Conservation (phyloP, 257 asterid genomes). For the Penstemon davidsonii region DNA sequence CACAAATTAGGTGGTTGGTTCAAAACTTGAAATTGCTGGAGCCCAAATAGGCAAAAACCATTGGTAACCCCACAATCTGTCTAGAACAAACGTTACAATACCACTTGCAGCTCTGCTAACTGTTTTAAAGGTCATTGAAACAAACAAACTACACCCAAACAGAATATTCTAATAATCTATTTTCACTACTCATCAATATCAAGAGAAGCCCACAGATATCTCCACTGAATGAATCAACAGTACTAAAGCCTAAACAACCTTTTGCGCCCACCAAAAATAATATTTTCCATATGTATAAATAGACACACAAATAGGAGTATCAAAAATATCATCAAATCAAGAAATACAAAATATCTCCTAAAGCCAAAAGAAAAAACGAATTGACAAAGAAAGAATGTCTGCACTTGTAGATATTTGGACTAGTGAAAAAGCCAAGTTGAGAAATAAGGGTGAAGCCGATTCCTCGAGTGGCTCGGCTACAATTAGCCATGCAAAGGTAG, state of each 20-base stretch:
- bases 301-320: not conserved
- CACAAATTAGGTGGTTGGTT: too few species aligned
- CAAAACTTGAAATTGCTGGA: not conserved
- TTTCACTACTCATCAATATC: not conserved
- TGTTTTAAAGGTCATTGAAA: not conserved
- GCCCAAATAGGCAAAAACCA: not conserved
- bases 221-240: constrained; percentile 6
- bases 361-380: not conserved
- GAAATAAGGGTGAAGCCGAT: constrained; percentile 26
- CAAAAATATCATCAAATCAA: constrained; percentile 2
- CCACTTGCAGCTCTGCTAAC: not conserved
- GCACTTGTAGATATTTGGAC: constrained; percentile 44
- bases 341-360: not conserved
- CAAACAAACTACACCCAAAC: not conserved
- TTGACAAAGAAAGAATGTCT: constrained; percentile 25
- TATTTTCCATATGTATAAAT: not conserved
- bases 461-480: constrained; percentile 15
- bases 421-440: constrained; percentile 31
- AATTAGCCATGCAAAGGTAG: constrained; percentile 4
- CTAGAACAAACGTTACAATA: not conserved
- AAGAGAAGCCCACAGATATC: constrained; percentile 10
- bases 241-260: not conserved
- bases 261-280: constrained; percentile 15
- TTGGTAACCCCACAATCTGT: not conserved
- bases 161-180: not conserved